Conservation (phyloP, 352 stramenopile genomes). For the Phytopythium ostracodes region DNA sequence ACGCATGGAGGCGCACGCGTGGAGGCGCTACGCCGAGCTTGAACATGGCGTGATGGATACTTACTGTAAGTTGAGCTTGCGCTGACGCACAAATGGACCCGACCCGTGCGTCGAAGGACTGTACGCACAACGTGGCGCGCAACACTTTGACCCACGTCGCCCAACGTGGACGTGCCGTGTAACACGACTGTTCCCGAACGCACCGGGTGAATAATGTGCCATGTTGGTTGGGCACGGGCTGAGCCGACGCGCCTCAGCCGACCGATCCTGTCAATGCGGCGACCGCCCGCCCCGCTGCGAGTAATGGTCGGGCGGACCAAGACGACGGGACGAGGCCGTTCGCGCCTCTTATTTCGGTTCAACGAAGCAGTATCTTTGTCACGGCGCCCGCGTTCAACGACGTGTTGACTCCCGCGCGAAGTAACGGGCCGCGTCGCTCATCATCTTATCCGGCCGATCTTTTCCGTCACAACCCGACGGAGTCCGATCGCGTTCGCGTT, state of each 20-base stretch:
- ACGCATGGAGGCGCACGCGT: not conserved
- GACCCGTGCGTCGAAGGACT: no score
- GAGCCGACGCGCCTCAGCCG: no score
- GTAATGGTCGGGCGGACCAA: not conserved
- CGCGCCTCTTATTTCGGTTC: not conserved
- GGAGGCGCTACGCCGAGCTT: not conserved
- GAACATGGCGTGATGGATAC: not conserved
- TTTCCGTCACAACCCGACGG: not conserved
- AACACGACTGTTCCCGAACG: not conserved
- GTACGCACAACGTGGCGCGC: no score
- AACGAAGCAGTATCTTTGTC: not conserved
- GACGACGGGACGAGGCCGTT: not conserved
- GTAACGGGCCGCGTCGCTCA: not conserved
- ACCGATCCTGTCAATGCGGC: not conserved
- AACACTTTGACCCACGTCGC: no score
- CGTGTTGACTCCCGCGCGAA: not conserved
- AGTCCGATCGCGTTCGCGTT: constrained; percentile 2
- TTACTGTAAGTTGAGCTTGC: no score
- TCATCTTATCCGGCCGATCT: not conserved
- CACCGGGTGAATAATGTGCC: no score
- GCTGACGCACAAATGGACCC: not conserved
- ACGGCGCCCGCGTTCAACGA: no score
- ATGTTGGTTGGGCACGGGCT: no score
- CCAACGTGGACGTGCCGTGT: not conserved
- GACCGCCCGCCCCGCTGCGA: not conserved